Percentiles rank a stretch among this genome's conserved stretches.
Conservation (phyloP, 257 asterid species). For the Pogostemon cablin region DNA sequence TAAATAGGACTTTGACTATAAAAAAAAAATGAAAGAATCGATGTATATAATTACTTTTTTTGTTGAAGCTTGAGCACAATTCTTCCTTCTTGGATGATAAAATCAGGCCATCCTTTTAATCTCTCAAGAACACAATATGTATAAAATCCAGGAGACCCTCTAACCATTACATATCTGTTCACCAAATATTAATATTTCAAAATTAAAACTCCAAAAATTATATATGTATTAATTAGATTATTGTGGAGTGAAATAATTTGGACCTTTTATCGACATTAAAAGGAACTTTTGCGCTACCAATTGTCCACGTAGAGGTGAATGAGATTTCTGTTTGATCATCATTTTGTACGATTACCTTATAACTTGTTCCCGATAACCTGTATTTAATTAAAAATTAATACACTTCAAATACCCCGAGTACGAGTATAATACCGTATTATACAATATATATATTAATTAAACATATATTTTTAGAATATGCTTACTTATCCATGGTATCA, state of each 20-base stretch:
- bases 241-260: neutral
- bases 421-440: too few species aligned
- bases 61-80: slow-evolving; percentile 48
- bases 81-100: slow-evolving; percentile 47
- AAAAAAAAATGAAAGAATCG: neutral
- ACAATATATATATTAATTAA: too few species aligned
- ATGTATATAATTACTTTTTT: slow-evolving; percentile 28
- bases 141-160: slow-evolving; percentile 54
- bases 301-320: slow-evolving; percentile 49
- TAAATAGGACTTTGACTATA: too few species aligned
- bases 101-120: slow-evolving; percentile 46
- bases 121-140: slow-evolving; percentile 51
- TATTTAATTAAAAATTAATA: neutral
- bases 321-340: slow-evolving; percentile 52
- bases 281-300: slow-evolving; percentile 39
- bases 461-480: too few species aligned
- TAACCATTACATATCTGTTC: slow-evolving; percentile 52
- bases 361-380: slow-evolving; percentile 54
- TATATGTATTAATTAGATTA: neutral
- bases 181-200: neutral
- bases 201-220: neutral
- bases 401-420: too few species aligned
- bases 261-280: slow-evolving; percentile 63
- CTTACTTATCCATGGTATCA: slow-evolving; percentile 37
- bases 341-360: slow-evolving; percentile 41